Evolutionary conservation across 345 rosid species (phyloP).

Genomic region (Carallia brachiata): DNA sequence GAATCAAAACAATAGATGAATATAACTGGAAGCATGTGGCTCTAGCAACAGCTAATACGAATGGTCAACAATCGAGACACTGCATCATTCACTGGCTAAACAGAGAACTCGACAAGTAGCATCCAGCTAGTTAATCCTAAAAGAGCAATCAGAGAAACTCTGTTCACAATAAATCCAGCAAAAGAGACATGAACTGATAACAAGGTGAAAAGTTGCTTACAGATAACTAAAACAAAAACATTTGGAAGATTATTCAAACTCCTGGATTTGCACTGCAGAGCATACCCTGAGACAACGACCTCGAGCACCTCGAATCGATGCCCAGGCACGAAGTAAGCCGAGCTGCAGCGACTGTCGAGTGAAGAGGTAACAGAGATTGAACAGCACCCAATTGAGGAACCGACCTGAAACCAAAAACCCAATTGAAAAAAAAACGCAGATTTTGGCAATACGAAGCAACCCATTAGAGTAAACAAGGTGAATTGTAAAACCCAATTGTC

Average conservation of each 20-base stretch:
- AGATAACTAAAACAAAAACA: slow-evolving; percentile 53
- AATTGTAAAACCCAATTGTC: background rate
- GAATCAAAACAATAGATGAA: no score
- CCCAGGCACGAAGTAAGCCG: slow-evolving; percentile 89
- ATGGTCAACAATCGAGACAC: no score
- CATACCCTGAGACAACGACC: slow-evolving; percentile 99
- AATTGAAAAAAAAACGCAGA: background rate
- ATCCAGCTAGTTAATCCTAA: no score
- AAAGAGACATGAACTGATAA: background rate
- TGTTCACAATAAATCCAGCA: slow-evolving; percentile 3
- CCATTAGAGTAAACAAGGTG: background rate
- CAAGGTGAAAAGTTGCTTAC: slow-evolving; percentile 55
- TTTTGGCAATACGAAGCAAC: slow-evolving; percentile 5
- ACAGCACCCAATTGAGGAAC: slow-evolving; percentile 60
- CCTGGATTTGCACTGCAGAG: slow-evolving; percentile 93
- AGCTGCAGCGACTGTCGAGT: slow-evolving; percentile 80
- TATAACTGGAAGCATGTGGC: no score
- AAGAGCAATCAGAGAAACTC: background rate
- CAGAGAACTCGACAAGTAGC: no score
- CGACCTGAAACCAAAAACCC: slow-evolving; percentile 46
- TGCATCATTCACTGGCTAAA: no score
- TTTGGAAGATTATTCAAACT: slow-evolving; percentile 73
- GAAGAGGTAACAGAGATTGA: slow-evolving; percentile 80
- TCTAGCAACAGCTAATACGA: no score
- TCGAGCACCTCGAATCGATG: slow-evolving; percentile 62